These are phyloP conservation scores for Balakata baccata DNA, from an alignment of 345 rosid species.

Conservation along the genomic window DNA sequence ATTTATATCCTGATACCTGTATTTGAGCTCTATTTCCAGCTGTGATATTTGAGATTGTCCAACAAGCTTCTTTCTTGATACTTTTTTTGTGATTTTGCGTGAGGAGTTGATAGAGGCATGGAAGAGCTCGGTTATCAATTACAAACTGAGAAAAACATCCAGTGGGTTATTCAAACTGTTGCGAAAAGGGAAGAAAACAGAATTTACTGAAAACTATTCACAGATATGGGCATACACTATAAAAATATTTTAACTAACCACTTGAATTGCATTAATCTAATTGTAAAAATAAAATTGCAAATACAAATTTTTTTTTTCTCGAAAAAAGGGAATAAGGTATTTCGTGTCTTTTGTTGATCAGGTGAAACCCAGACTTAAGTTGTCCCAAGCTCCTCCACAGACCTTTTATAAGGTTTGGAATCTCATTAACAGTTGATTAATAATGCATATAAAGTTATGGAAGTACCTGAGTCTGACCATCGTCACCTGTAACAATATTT, in stretches of 20 bases:
- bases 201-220: background rate
- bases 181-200: constrained; percentile 1
- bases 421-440: background rate
- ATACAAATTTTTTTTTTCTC: background rate
- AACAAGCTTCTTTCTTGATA: constrained; percentile 30
- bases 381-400: background rate
- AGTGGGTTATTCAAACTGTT: background rate
- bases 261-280: background rate
- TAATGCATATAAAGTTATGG: background rate
- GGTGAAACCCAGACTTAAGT: too few species aligned
- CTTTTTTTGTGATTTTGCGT: constrained; percentile 27
- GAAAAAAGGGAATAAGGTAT: background rate
- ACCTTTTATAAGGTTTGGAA: background rate
- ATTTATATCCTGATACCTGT: constrained; percentile 22
- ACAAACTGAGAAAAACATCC: constrained; percentile 21
- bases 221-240: background rate
- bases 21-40: constrained; percentile 31
- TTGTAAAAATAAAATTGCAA: background rate
- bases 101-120: constrained; percentile 31
- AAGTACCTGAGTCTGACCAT: constrained; percentile 39
- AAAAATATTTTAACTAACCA: background rate
- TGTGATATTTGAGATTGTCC: constrained; percentile 37
- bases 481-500: constrained; percentile 38
- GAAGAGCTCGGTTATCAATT: constrained; percentile 28
- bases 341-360: too few species aligned